These are phyloP conservation scores for Chlorella sp. DNA, from an alignment of 139 green algal species.

Conservation along the genomic window DNA sequence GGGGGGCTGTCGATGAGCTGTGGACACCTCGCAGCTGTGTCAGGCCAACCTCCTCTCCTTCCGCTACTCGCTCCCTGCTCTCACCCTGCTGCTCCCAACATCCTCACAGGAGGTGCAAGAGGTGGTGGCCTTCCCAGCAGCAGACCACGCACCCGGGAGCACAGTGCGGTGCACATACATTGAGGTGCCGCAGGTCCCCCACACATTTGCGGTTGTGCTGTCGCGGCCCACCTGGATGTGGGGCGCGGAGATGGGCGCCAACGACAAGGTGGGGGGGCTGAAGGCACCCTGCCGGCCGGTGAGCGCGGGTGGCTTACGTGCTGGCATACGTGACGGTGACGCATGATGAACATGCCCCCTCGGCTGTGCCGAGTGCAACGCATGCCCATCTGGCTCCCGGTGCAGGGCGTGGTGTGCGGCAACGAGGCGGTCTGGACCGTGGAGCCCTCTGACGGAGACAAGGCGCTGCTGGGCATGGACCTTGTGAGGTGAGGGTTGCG, in stretches of 20 bases:
- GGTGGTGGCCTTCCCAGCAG: slow-evolving; percentile 20
- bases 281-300: too few species aligned
- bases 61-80: neutral
- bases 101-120: slow-evolving; percentile 21
- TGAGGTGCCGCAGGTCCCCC: slow-evolving; percentile 17
- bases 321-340: too few species aligned
- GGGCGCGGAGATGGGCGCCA: slow-evolving; percentile 42
- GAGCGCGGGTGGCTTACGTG: too few species aligned
- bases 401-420: slow-evolving; percentile 31
- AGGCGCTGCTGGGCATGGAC: slow-evolving; percentile 42
- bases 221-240: slow-evolving; percentile 43
- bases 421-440: slow-evolving; percentile 45
- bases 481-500: slow-evolving; percentile 12
- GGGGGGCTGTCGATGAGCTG: neutral
- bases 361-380: too few species aligned
- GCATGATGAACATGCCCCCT: too few species aligned
- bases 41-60: neutral
- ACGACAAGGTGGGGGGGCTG: slow-evolving; percentile 22
- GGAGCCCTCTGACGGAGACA: slow-evolving; percentile 13
- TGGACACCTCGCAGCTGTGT: neutral
- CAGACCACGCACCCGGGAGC: neutral
- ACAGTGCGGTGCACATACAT: slow-evolving; percentile 34
- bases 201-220: slow-evolving; percentile 26
- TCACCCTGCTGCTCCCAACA: neutral
- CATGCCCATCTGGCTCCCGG: too few species aligned